Evolutionary conservation across 441 rosid genomes (phyloP), one percentile per base, ranked within the genome.

Genomic region (Isatis lusitanica): DNA sequence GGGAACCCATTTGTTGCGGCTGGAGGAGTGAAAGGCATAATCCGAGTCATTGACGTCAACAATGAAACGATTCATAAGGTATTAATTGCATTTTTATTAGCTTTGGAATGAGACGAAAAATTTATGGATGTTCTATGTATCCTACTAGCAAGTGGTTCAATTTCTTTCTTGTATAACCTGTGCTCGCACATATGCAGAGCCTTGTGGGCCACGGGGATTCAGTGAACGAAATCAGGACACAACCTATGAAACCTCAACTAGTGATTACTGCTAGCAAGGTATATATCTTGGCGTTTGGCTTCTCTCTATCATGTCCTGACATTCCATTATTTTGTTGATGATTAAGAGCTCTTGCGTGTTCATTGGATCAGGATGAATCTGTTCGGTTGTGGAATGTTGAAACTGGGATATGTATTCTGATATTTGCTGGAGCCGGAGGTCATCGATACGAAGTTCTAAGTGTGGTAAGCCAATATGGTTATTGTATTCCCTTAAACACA

Each of bases 141-240:
- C 70, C 42, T 43, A 50, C 30, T 50, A 30, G 63, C 57, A 75
- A 44, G 60, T 65, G 52, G 42, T 77, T 24, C 53, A 15, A 8
- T 50, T 21, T 61, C 39, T 62, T 39, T 55, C 44, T 24, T 68
- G 33, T 63, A 62, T 70, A 62, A 68, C 64, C 1, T 39, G 33
- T 73, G 35, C 66, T 63, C 39, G 21, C 36, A 52, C 18, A 43
- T 73, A 24, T 76, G 74, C 84, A 92, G 99, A 95, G 96, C 80
- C 92, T 90, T 81, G 98, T 94, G 70, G 99, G 99, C 60, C 99
- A 94, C 70, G 97, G 96, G 52, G 99, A 91, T 82, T 90, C 98
- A 1, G 87, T 94, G 79, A 94, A 92, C 67, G 98, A 92, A 85
- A 87, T 94, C 74, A 90, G 97, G 85, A 92, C 97, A 73, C 98